Conservation (phyloP, 1,139 yeast species). For the Suhomyces maxii region DNA sequence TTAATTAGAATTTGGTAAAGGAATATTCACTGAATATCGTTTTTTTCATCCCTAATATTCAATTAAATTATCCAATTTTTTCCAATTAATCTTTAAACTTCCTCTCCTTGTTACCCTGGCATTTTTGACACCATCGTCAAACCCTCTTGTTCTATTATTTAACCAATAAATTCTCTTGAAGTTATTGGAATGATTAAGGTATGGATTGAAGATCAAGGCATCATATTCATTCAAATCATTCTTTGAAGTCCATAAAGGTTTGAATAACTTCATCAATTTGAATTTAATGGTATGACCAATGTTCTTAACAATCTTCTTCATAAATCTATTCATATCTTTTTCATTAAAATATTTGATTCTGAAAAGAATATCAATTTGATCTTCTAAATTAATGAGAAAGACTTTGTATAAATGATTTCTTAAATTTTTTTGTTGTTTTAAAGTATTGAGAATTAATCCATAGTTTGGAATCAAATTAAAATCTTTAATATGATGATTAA, state of each 20-base stretch:
- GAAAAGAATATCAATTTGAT: conserved; percentile 39
- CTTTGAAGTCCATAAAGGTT: conserved; percentile 12
- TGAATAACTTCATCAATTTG: conserved; percentile 25
- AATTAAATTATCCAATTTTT: conserved; percentile 11
- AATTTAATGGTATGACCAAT: conserved; percentile 29
- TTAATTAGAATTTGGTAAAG: no score
- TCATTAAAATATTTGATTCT: conserved; percentile 38
- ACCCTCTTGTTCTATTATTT: conserved; percentile 13
- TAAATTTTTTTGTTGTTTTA: conserved; percentile 27
- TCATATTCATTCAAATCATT: conserved; percentile 17
- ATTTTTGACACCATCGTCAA: conserved; percentile 4
- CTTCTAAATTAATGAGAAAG: conserved; percentile 40
- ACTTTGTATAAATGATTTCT: conserved; percentile 38
- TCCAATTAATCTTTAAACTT: conserved; percentile 10
- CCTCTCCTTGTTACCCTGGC: conserved; percentile 3
- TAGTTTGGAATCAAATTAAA: conserved; percentile 40
- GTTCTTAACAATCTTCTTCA: conserved; percentile 25
- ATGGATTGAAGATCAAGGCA: conserved; percentile 33
- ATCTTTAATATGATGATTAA: conserved; percentile 32
- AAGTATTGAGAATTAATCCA: conserved; percentile 28
- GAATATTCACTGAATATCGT: background rate
- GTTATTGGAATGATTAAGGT: conserved; percentile 17
- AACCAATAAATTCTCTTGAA: conserved; percentile 40
- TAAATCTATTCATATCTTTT: conserved; percentile 26
- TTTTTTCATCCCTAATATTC: conserved; percentile 4